Percentiles rank a stretch among this genome's conserved stretches.
Evolutionary conservation across 2,329 filamentous ascomycete genomes (phyloP).

Genomic region (Colletotrichum gloeosporioides): DNA sequence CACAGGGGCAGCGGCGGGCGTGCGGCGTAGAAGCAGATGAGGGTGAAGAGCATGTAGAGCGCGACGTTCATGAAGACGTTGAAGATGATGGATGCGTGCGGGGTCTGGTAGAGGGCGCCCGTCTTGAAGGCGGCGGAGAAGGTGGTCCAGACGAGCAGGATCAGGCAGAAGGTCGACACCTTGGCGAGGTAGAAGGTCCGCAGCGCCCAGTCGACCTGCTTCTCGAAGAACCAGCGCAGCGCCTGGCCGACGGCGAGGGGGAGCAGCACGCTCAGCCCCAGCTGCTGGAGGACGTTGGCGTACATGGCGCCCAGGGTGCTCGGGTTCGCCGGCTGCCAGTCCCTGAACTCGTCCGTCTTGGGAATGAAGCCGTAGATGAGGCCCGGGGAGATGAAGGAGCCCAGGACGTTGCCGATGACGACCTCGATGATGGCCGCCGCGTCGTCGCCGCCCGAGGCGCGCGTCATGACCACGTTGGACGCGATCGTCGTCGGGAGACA

Average conservation of each 20-base stretch:
- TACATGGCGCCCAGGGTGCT: constrained; percentile 67
- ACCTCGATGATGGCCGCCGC: constrained; percentile 72
- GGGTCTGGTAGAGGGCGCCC: constrained; percentile 63
- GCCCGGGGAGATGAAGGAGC: constrained; percentile 70
- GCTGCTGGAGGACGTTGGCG: constrained; percentile 68
- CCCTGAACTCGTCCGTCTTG: constrained; percentile 54
- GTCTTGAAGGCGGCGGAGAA: constrained; percentile 72
- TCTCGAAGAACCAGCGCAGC: constrained; percentile 55
- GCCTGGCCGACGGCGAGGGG: constrained; percentile 68
- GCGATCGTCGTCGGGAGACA: constrained; percentile 76
- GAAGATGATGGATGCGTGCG: constrained; percentile 67
- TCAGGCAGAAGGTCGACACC: constrained; percentile 51
- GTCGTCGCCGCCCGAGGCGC: constrained; percentile 71
- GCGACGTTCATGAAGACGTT: constrained; percentile 71
- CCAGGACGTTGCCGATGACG: constrained; percentile 72
- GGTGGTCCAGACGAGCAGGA: constrained; percentile 63
- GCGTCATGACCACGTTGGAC: constrained; percentile 77
- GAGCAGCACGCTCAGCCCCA: constrained; percentile 70
- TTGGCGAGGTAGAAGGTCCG: constrained; percentile 59
- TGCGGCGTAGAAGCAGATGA: constrained; percentile 61
- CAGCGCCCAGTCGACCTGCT: constrained; percentile 57
- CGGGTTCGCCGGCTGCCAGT: constrained; percentile 59
- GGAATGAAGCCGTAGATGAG: constrained; percentile 68
- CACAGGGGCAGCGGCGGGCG: constrained; percentile 43
- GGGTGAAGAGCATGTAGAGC: constrained; percentile 66